Evolutionary conservation across 108 stramenopile species (phyloP).

Genomic region (Licmophora abbreviata): DNA sequence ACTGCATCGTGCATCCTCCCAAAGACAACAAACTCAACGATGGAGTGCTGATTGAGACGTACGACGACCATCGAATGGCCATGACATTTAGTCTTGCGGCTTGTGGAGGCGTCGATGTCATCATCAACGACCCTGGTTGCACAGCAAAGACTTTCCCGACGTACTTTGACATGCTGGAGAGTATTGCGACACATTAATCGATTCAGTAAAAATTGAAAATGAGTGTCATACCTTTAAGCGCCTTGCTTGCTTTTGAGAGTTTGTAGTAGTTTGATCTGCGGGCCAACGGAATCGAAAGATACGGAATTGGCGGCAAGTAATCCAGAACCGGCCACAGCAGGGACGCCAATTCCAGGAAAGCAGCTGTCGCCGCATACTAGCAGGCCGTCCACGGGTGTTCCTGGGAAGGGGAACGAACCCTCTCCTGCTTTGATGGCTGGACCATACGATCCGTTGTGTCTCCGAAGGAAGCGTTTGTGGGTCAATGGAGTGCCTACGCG

Average conservation of each 20-base stretch:
- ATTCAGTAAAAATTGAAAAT: not conserved
- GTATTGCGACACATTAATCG: conserved; percentile 49
- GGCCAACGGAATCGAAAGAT: conserved; percentile 37
- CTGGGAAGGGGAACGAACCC: conserved; percentile 65
- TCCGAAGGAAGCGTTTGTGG: conserved; percentile 72
- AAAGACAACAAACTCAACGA: conserved; percentile 71
- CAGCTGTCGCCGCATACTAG: conserved; percentile 69
- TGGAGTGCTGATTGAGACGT: conserved; percentile 93
- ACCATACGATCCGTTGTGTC: conserved; percentile 78
- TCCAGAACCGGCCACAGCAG: conserved; percentile 88
- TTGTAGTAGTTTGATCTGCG: conserved; percentile 42
- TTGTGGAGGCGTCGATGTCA: conserved; percentile 91
- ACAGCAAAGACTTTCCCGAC: conserved; percentile 97
- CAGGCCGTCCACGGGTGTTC: conserved; percentile 48
- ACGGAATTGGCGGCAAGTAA: conserved; percentile 74
- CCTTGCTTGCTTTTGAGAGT: not conserved
- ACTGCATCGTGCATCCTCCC: conserved; percentile 91
- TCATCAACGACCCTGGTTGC: conserved; percentile 93
- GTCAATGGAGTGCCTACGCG: conserved; percentile 80
- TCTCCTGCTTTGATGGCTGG: conserved; percentile 78
- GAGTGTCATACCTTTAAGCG: not conserved
- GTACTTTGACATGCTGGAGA: conserved; percentile 89
- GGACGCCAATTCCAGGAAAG: conserved; percentile 88
- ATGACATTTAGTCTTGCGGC: conserved; percentile 97
- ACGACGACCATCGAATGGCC: conserved; percentile 98